Evolutionary conservation across 1,139 yeast genomes (phyloP).

Genomic region (Blastobotrys buckinghamii): DNA sequence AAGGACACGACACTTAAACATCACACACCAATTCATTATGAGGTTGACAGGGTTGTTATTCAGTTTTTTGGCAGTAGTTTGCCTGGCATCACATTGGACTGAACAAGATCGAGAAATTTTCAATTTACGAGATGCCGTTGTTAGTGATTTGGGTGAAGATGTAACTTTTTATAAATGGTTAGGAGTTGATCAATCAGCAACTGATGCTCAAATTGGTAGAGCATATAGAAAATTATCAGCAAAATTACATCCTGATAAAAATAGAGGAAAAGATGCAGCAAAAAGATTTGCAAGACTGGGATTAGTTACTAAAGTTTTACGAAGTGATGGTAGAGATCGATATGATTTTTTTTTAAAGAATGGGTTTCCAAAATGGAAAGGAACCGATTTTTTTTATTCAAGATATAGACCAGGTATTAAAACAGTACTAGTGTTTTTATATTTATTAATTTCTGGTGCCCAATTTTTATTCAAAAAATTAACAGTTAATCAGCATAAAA

Average conservation of each 20-base stretch:
- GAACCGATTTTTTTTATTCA: constrained; percentile 34
- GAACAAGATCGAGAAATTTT: constrained; percentile 78
- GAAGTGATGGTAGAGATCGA: constrained; percentile 55
- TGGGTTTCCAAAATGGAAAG: constrained; percentile 83
- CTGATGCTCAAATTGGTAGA: constrained; percentile 57
- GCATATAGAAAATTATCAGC: constrained; percentile 54
- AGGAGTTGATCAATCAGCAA: constrained; percentile 35
- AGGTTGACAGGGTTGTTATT: neutral
- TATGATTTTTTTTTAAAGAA: constrained; percentile 78
- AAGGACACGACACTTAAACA: neutral
- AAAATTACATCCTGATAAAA: constrained; percentile 50
- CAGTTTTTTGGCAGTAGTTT: constrained; percentile 3
- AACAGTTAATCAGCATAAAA: constrained; percentile 54
- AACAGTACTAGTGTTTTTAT: constrained; percentile 47
- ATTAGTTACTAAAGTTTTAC: constrained; percentile 64
- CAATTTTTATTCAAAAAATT: constrained; percentile 56
- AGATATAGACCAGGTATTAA: constrained; percentile 48
- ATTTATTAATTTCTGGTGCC: constrained; percentile 45
- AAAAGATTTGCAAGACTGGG: constrained; percentile 70
- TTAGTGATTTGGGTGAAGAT: constrained; percentile 55
- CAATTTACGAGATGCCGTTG: constrained; percentile 60
- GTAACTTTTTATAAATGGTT: constrained; percentile 57
- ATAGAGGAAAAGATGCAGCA: constrained; percentile 37
- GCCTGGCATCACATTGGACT: constrained; percentile 35
- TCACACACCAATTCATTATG: neutral